A percentile compares a stretch with the other conserved stretches of the same genome.
Evolutionary conservation across 1,284 basidiomycete species (phyloP).

Genomic region (Papiliotrema laurentii): DNA sequence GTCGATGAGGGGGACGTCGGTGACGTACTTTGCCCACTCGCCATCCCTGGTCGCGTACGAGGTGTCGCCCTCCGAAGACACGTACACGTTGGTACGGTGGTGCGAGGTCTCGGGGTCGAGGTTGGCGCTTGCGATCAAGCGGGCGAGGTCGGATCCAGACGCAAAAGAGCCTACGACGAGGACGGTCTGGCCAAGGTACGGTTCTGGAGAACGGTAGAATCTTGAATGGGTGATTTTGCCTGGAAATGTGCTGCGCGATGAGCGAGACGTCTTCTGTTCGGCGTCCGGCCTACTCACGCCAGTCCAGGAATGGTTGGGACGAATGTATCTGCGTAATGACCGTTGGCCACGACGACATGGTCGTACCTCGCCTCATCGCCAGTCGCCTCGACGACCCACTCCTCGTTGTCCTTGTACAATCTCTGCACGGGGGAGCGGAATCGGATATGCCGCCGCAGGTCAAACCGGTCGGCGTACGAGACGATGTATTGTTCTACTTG

Average conservation of each 20-base stretch:
- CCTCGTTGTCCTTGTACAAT: slow-evolving; percentile 17
- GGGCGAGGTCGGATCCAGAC: slow-evolving; percentile 53
- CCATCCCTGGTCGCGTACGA: slow-evolving; percentile 2
- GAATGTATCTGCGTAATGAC: slow-evolving; percentile 52
- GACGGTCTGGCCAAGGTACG: slow-evolving; percentile 42
- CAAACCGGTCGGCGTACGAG: slow-evolving; percentile 31
- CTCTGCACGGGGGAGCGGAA: slow-evolving; percentile 44
- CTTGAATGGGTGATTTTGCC: slow-evolving; percentile 50
- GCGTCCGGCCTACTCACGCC: slow-evolving; percentile 16
- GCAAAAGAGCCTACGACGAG: slow-evolving; percentile 54
- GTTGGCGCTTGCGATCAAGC: slow-evolving; percentile 49
- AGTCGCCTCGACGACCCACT: slow-evolving; percentile 29
- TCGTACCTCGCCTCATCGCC: slow-evolving; percentile 25
- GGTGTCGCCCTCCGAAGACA: slow-evolving; percentile 23
- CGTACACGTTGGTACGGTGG: slow-evolving; percentile 31
- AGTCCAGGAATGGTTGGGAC: slow-evolving; percentile 49
- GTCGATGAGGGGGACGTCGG: slow-evolving; percentile 36
- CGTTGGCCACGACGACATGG: slow-evolving; percentile 47
- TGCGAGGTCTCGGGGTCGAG: slow-evolving; percentile 6
- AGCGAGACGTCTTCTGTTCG: background rate
- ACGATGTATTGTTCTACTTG: slow-evolving; percentile 42
- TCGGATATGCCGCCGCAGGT: slow-evolving; percentile 31
- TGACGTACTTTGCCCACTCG: slow-evolving; percentile 41
- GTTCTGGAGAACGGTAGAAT: slow-evolving; percentile 49
- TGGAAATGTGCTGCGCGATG: slow-evolving; percentile 30